Evolutionary conservation across 2,329 filamentous ascomycete genomes (phyloP).

Genomic region (Botrytis elliptica): DNA sequence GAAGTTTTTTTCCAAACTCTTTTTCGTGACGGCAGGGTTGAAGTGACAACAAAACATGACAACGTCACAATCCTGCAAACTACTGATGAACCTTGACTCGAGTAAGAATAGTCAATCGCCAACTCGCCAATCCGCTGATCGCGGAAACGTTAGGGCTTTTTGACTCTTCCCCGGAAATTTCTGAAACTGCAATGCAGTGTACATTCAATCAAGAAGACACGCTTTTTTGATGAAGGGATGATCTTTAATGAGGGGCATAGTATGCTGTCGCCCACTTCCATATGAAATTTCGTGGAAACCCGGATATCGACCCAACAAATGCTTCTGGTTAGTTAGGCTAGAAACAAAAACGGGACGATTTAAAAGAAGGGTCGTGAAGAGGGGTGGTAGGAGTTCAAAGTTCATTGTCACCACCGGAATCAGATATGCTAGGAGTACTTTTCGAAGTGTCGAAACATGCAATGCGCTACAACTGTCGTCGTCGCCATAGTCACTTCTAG

Average conservation of each 20-base stretch:
- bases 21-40: conserved; percentile 1
- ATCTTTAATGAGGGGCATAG: neutral
- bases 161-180: neutral
- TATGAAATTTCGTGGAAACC: neutral
- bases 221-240: neutral
- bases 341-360: neutral
- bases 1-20: neutral
- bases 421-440: neutral
- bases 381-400: neutral
- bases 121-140: neutral
- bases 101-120: neutral
- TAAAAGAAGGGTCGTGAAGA: neutral
- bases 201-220: neutral
- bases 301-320: neutral
- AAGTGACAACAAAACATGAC: conserved; percentile 8
- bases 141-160: neutral
- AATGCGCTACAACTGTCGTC: neutral
- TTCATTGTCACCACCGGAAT: neutral
- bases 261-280: neutral
- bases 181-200: neutral
- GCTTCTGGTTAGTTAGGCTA: neutral
- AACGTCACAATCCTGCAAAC: neutral
- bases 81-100: neutral
- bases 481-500: neutral
- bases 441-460: neutral